Evolutionary conservation across 768 basidiomycete genomes (phyloP), one percentile per base, ranked within the genome.

Genomic region (Cubamyces lactineus): DNA sequence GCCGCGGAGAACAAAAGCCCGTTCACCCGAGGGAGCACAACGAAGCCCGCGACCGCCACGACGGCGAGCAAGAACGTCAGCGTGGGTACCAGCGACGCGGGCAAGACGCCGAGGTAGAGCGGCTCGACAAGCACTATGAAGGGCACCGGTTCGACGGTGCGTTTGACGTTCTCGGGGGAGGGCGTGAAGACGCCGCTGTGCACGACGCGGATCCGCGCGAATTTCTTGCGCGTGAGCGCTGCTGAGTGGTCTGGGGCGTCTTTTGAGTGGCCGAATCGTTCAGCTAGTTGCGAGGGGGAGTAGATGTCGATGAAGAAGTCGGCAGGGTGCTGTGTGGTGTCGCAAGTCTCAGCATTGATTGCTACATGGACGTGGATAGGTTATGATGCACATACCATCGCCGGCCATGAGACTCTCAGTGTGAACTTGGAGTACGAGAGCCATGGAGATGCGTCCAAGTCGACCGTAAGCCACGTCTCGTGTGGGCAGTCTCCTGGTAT

Each of bases 121-220:
- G 85, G 89, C 66, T 91, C 89, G 46, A 90, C 69, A 19, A 77
- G 72, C 16, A 89, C 65, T 57, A 79, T 71, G 64, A 89, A 78
- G 3, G 86, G 78, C 5, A 89, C 79, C 0, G 70, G 75, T 15
- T 68, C 53, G 12, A 46, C 16, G 1, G 41, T 28, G 9, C 53
- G 41, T 12, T 50, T 16, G 17, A 5, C 13, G n/a, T 39, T 48
- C 1, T 16, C n/a, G 6, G 52, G 26, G 55, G 61, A 16, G 23
- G 84, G 84, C 1, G 78, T 78, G 61, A 76, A 77, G 28, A 89
- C 77, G 34, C 86, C 86, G 3, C 79, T 77, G 70, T 84, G 74
- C 1, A 84, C 76, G 34, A 80, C 72, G 26, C 83, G 83, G 41
- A 90, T 77, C 15, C 85, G 83, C 8, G 86, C 89, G 64, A 84